These are phyloP conservation scores for Murraya koenigii DNA, from an alignment of 345 rosid genomes.

Conservation along the genomic window DNA sequence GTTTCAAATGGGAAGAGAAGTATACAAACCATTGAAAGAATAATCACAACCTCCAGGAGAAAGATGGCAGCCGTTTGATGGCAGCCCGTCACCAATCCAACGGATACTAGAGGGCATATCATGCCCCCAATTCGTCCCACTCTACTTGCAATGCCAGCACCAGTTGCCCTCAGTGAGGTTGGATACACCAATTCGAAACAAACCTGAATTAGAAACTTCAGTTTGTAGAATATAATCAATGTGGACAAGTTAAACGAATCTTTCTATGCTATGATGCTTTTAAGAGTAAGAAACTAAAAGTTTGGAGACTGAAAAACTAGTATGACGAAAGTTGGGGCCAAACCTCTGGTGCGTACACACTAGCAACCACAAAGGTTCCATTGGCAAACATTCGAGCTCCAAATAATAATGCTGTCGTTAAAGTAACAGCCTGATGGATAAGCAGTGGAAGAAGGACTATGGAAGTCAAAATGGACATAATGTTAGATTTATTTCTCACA, in stretches of 20 bases:
- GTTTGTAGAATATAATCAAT: too few relatives aligned
- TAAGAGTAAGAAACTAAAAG: too few relatives aligned
- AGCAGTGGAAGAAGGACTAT: slow-evolving; percentile 52
- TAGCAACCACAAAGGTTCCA: slow-evolving; percentile 38
- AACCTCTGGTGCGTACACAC: slow-evolving; percentile 66
- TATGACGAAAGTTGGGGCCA: background rate
- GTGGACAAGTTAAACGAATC: too few relatives aligned
- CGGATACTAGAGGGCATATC: slow-evolving; percentile 59
- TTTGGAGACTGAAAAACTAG: too few relatives aligned
- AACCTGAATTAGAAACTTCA: too few relatives aligned
- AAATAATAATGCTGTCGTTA: slow-evolving; percentile 48
- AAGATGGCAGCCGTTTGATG: slow-evolving; percentile 47
- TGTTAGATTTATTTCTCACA: too few relatives aligned
- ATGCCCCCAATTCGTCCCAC: slow-evolving; percentile 66
- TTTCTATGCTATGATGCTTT: too few relatives aligned
- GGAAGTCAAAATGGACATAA: slow-evolving; percentile 42
- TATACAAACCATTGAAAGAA: slow-evolving; percentile 37
- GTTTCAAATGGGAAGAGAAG: slow-evolving; percentile 55
- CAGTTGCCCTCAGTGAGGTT: slow-evolving; percentile 56
- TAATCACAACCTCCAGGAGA: slow-evolving; percentile 35
- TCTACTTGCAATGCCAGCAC: slow-evolving; percentile 51
- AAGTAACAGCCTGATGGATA: slow-evolving; percentile 26
- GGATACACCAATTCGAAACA: slow-evolving; percentile 45
- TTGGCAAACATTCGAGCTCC: slow-evolving; percentile 60
- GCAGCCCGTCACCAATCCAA: slow-evolving; percentile 47